Conservation (phyloP, 768 basidiomycete species). For the Agaricus bisporus region DNA sequence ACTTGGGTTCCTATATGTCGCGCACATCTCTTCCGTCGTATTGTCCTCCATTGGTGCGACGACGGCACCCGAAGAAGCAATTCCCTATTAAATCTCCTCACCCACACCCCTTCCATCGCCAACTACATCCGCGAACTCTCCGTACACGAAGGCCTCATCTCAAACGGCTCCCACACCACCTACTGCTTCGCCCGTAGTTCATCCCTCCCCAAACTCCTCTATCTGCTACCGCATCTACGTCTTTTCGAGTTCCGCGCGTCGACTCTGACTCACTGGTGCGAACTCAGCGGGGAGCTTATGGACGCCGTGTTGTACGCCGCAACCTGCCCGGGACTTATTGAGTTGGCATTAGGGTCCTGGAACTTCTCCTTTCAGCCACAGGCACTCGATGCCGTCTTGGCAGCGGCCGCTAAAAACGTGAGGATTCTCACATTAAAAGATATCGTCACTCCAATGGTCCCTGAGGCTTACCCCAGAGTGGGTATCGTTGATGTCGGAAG, state of each 20-base stretch:
- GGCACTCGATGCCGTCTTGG: conserved; percentile 1
- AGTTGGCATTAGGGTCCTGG: conserved; percentile 8
- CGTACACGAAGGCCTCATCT: conserved; percentile 7
- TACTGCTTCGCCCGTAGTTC: conserved; percentile 4
- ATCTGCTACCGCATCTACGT: conserved; percentile 3
- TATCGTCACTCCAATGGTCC: conserved; percentile 3
- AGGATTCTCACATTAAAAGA: conserved; percentile 2
- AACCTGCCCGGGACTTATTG: neutral
- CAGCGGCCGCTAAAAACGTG: neutral
- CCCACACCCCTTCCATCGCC: neutral
- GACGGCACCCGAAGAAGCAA: conserved; percentile 1
- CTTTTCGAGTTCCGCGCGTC: conserved; percentile 8
- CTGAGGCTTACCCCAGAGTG: neutral
- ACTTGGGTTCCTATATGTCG: conserved; percentile 8
- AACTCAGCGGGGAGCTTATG: conserved; percentile 7
- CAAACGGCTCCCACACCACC: conserved; percentile 1
- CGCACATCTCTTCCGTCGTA: conserved; percentile 6
- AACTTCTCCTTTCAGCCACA: conserved; percentile 8
- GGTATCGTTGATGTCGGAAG: neutral
- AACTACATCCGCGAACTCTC: conserved; percentile 9
- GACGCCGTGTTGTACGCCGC: neutral
- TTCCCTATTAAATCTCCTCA: conserved; percentile 1
- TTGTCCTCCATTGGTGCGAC: conserved; percentile 10
- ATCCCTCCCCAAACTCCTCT: conserved; percentile 5
- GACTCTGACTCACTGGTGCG: conserved; percentile 7